Evolutionary conservation across 768 basidiomycete species (phyloP).

Genomic region (Collybia sordida): DNA sequence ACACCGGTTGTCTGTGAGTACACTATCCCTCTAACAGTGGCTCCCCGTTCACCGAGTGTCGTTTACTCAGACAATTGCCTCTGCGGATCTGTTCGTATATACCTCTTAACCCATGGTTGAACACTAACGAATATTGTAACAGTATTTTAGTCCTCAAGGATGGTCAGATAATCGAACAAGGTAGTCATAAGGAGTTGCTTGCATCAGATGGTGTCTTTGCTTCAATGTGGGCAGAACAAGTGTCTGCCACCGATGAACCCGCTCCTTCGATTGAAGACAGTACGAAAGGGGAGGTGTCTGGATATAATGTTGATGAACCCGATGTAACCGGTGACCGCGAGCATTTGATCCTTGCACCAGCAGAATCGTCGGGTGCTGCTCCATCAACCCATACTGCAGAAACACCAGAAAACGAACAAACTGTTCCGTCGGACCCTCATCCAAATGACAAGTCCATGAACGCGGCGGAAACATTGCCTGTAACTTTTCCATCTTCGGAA

Average conservation of each 20-base stretch:
- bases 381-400: conserved; percentile 2
- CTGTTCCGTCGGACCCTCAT: not conserved
- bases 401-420: not conserved
- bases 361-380: conserved; percentile 6
- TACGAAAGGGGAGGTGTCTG: conserved; percentile 39
- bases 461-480: not conserved
- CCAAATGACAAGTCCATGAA: not conserved
- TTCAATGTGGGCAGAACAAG: conserved; percentile 87
- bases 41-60: conserved; percentile 12
- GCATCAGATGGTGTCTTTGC: conserved; percentile 73
- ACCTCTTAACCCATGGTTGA: not conserved
- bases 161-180: conserved; percentile 84
- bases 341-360: not conserved
- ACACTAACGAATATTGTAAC: conserved; percentile 10
- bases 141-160: conserved; percentile 92
- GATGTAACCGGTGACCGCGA: conserved; percentile 9
- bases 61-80: conserved; percentile 48
- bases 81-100: conserved; percentile 54
- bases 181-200: conserved; percentile 76
- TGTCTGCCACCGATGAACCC: conserved; percentile 60
- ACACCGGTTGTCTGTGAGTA: conserved; percentile 71
- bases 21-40: not conserved
- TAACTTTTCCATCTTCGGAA: conserved; percentile 27
- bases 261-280: conserved; percentile 23
- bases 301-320: conserved; percentile 43